A percentile compares a stretch with the other conserved stretches of the same genome.
Evolutionary conservation across 805 yeast species (phyloP).

Genomic region (Candida peoriensis): DNA sequence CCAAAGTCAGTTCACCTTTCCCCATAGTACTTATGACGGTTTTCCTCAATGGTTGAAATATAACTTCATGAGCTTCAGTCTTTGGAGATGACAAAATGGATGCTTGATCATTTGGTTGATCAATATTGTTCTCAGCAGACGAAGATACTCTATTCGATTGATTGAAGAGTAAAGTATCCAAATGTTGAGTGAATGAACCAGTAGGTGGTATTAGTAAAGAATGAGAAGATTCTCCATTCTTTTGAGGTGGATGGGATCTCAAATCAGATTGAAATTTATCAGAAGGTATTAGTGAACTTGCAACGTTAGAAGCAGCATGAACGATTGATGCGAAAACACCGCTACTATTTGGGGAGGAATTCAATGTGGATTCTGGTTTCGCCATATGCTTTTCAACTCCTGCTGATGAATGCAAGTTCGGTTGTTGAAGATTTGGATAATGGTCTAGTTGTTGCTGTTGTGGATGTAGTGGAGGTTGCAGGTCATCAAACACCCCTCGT

Average conservation of each 20-base stretch:
- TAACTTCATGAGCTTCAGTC: conserved; percentile 26
- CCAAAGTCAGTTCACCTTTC: conserved; percentile 44
- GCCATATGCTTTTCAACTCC: conserved; percentile 13
- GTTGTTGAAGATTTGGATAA: not conserved
- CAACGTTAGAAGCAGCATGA: conserved; percentile 42
- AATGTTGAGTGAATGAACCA: conserved; percentile 30
- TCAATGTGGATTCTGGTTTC: conserved; percentile 4
- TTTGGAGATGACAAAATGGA: conserved; percentile 1
- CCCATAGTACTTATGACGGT: conserved; percentile 51
- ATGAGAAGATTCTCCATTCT: no score
- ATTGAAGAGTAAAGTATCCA: conserved; percentile 29
- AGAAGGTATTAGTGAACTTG: conserved; percentile 9
- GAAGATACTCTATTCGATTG: not conserved
- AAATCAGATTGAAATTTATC: conserved; percentile 2
- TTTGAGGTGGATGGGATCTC: conserved; percentile 8
- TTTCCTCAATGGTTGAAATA: conserved; percentile 37
- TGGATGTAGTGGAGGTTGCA: not conserved
- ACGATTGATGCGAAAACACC: conserved; percentile 39
- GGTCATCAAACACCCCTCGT: not conserved
- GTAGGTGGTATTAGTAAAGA: not conserved
- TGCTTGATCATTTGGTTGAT: conserved; percentile 4
- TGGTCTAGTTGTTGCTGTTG: no score
- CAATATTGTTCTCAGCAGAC: conserved; percentile 4
- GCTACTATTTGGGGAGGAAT: conserved; percentile 22
- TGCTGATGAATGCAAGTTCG: not conserved